phyloP scores from a whole-genome alignment of 176 grass and related monocot species.

The Leersia perrieri region DNA sequence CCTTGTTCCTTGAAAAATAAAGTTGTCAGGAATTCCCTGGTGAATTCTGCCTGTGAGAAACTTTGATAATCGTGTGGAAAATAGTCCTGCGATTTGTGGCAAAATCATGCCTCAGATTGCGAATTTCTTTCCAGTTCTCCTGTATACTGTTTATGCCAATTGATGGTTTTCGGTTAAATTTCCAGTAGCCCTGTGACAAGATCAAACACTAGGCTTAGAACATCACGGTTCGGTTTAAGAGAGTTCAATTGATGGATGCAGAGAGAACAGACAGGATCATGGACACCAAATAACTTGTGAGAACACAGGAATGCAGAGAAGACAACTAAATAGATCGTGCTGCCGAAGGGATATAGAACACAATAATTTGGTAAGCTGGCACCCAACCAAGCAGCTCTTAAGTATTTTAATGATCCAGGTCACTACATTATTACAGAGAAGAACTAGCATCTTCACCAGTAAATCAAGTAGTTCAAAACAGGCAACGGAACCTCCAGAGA shows the following conservation, averaged over 20 bases:
- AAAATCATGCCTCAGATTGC: too few species aligned
- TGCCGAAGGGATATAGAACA: not conserved
- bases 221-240: not conserved
- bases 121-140: not conserved
- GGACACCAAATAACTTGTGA: not conserved
- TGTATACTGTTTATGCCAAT: too few species aligned
- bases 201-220: not conserved
- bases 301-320: not conserved
- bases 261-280: not conserved
- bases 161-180: not conserved
- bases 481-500: not conserved
- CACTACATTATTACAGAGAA: constrained; percentile 16
- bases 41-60: not conserved
- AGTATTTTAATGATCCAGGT: not conserved
- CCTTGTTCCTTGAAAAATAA: constrained; percentile 2
- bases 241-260: not conserved
- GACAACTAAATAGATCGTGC: too few species aligned
- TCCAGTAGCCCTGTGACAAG: not conserved
- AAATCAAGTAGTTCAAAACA: not conserved
- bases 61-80: not conserved
- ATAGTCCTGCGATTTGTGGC: too few species aligned
- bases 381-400: not conserved
- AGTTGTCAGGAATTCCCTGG: not conserved
- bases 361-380: not conserved
- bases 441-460: not conserved